Evolutionary conservation across 805 yeast genomes (phyloP).

Genomic region (Myxozyma neotropica): DNA sequence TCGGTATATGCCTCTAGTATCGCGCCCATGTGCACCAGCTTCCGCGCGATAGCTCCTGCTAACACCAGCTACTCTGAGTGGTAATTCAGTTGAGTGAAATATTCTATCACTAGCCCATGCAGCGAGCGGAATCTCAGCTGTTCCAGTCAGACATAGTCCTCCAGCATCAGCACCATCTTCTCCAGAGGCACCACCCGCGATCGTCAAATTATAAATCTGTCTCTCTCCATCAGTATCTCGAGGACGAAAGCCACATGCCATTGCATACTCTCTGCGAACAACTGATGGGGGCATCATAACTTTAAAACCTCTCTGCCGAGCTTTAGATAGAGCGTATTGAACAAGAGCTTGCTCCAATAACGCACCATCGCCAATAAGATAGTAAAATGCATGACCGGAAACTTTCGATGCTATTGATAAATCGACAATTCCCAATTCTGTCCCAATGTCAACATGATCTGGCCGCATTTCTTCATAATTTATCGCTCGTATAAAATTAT

Average conservation of each 20-base stretch:
- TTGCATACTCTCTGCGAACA: constrained; percentile 71
- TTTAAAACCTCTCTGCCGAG: constrained; percentile 66
- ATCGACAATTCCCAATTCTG: constrained; percentile 66
- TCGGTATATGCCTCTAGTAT: constrained; percentile 86
- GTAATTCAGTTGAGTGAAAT: constrained; percentile 49
- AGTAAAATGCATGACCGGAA: constrained; percentile 88
- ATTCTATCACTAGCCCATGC: constrained; percentile 64
- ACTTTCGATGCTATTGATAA: constrained; percentile 70
- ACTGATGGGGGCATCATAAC: constrained; percentile 84
- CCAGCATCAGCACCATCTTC: constrained; percentile 7
- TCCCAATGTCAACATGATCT: constrained; percentile 77
- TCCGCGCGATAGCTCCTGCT: constrained; percentile 91
- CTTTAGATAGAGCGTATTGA: constrained; percentile 71
- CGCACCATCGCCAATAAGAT: constrained; percentile 81
- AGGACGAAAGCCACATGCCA: constrained; percentile 94
- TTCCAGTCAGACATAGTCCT: constrained; percentile 73
- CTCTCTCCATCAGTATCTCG: constrained; percentile 83
- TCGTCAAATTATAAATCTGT: constrained; percentile 71
- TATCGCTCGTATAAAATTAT: constrained; percentile 5
- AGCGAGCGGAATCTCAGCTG: constrained; percentile 94
- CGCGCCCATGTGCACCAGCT: constrained; percentile 95
- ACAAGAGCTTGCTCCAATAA: constrained; percentile 85
- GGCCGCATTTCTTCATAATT: constrained; percentile 12
- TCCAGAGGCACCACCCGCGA: constrained; percentile 45
- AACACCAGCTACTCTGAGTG: constrained; percentile 70